These are phyloP conservation scores for Rosa persica DNA, from an alignment of 306 rosid species.

Conservation along the genomic window DNA sequence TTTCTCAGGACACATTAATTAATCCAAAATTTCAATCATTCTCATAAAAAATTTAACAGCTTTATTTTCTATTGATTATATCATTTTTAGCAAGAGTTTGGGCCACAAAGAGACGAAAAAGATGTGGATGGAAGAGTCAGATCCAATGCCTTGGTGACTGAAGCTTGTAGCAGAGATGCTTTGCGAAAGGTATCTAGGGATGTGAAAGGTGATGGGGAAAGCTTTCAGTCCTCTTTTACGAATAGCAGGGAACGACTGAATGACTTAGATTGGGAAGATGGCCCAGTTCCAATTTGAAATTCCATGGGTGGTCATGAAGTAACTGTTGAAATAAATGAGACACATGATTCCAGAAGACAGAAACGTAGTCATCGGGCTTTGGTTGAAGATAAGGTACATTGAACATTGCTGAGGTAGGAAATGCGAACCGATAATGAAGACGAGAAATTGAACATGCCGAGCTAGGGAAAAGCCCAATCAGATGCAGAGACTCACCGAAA, in stretches of 20 bases:
- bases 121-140: slow-evolving; percentile 33
- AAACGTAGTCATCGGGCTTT: slow-evolving; percentile 65
- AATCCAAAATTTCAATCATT: neutral
- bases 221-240: slow-evolving; percentile 26
- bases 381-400: slow-evolving; percentile 85
- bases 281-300: slow-evolving; percentile 36
- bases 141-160: slow-evolving; percentile 38
- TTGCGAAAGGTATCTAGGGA: slow-evolving; percentile 29
- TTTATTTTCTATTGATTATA: slow-evolving; percentile 2
- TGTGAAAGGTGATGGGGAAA: slow-evolving; percentile 35
- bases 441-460: slow-evolving; percentile 18
- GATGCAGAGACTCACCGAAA: slow-evolving; percentile 43
- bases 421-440: slow-evolving; percentile 1
- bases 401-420: slow-evolving; percentile 32
- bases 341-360: slow-evolving; percentile 45
- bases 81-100: slow-evolving; percentile 43
- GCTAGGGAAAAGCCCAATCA: slow-evolving; percentile 2
- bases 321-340: slow-evolving; percentile 40
- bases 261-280: slow-evolving; percentile 94
- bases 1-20: neutral
- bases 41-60: neutral
- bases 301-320: slow-evolving; percentile 38
- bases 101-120: slow-evolving; percentile 31
- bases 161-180: slow-evolving; percentile 39
- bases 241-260: slow-evolving; percentile 52